Evolutionary conservation across 257 asterid genomes (phyloP).

Genomic region (Solanum bulbocastanum): DNA sequence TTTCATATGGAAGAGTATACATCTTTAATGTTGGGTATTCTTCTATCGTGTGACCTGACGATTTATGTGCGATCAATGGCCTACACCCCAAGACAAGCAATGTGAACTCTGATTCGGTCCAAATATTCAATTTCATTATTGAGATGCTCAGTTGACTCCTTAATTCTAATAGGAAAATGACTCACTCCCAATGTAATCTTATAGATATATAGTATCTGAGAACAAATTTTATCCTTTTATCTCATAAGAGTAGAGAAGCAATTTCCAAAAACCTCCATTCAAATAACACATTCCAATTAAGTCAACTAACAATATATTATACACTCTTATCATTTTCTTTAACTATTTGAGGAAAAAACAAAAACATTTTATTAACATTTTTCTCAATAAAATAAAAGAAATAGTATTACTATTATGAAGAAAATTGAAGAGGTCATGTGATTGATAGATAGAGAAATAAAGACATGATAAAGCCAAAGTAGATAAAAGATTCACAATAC

Average conservation of each 20-base stretch:
- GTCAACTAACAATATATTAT: background rate
- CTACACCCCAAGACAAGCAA: fast-evolving
- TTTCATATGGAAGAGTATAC: background rate
- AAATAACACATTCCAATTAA: background rate
- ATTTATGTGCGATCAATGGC: background rate
- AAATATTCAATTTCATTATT: too few species aligned
- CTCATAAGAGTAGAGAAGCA: background rate
- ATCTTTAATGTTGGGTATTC: background rate
- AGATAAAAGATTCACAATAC: background rate
- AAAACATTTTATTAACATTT: background rate
- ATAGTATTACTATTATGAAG: background rate
- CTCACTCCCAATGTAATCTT: background rate
- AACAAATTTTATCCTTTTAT: too few species aligned
- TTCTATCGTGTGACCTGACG: background rate
- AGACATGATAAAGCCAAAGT: background rate
- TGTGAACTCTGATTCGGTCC: too few species aligned
- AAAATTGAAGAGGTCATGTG: background rate
- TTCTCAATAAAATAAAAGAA: background rate
- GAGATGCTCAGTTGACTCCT: too few species aligned
- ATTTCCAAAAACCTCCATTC: background rate
- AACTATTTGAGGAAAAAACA: background rate
- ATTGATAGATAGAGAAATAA: background rate
- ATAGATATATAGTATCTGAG: too few species aligned
- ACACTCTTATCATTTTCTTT: background rate
- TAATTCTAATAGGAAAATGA: too few species aligned